Conservation (phyloP, 1,284 basidiomycete genomes). For the Lignosus rhinocerotis region DNA sequence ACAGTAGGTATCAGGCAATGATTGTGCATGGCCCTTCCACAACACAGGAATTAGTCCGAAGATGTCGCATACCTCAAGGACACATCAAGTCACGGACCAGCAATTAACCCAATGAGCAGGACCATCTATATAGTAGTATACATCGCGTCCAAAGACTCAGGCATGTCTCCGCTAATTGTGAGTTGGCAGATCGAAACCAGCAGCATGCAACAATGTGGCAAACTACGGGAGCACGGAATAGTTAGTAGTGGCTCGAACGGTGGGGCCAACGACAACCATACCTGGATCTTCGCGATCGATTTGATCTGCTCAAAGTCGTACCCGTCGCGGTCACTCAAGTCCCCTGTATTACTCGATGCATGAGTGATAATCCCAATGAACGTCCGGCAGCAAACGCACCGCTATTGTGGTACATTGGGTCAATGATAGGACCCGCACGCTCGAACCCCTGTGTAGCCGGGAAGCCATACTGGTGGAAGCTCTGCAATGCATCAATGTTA, state of each 20-base stretch:
- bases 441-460: conserved; percentile 83
- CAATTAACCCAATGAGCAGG: too few species aligned
- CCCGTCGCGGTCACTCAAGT: conserved; percentile 72
- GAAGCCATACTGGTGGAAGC: conserved; percentile 81
- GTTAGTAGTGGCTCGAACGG: background rate
- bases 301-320: conserved; percentile 81
- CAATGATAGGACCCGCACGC: conserved; percentile 25
- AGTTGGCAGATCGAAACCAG: conserved; percentile 12
- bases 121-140: background rate
- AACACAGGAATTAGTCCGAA: too few species aligned
- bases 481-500: conserved; percentile 41
- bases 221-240: background rate
- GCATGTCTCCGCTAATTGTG: background rate
- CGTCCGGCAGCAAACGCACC: conserved; percentile 39
- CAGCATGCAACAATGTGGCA: conserved; percentile 14
- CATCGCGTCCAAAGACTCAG: background rate
- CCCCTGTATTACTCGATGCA: conserved; percentile 45
- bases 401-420: conserved; percentile 79
- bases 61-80: too few species aligned
- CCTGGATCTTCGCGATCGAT: conserved; percentile 85
- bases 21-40: too few species aligned
- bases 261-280: conserved; percentile 30
- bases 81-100: too few species aligned
- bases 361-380: background rate
- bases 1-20: too few species aligned